phyloP scores from a whole-genome alignment of 176 grass and related monocot genomes.

The Aegilops longissima region DNA sequence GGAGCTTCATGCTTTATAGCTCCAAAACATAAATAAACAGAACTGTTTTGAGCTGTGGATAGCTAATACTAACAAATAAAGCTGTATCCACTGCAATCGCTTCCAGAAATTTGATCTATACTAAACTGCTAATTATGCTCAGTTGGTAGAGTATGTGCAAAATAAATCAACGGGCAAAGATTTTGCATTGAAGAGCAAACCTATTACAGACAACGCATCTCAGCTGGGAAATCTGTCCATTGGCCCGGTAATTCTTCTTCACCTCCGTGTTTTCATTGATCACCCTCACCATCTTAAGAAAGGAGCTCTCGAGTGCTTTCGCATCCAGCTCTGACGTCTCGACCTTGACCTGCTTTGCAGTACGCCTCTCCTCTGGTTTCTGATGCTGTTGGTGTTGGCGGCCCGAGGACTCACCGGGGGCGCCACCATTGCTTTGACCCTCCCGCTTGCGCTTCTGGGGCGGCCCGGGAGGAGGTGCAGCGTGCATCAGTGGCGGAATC shows the following conservation, averaged over 20 bases:
- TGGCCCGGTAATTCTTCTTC: constrained; percentile 75
- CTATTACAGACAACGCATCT: constrained; percentile 76
- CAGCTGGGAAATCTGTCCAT: constrained; percentile 62
- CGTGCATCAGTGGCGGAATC: neutral
- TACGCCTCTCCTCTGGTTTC: constrained; percentile 24
- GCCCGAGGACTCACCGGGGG: constrained; percentile 9
- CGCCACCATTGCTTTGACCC: constrained; percentile 36
- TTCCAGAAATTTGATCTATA: neutral
- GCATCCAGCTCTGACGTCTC: constrained; percentile 38
- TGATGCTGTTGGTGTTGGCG: constrained; percentile 21
- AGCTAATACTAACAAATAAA: constrained; percentile 12
- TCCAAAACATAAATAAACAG: neutral
- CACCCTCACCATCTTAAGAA: constrained; percentile 78
- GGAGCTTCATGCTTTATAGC: neutral
- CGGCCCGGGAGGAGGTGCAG: neutral
- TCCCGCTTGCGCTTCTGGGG: constrained; percentile 50
- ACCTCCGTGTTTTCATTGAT: constrained; percentile 56
- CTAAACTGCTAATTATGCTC: neutral
- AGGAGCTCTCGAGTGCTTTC: constrained; percentile 61
- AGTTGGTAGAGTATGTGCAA: constrained; percentile 1
- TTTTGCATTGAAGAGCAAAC: constrained; percentile 41
- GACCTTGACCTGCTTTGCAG: constrained; percentile 45
- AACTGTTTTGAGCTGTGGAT: neutral
- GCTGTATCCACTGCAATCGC: neutral
- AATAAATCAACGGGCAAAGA: neutral